phyloP scores from a whole-genome alignment of 108 stramenopile species.

The Cyclostephanos tholiformis region DNA sequence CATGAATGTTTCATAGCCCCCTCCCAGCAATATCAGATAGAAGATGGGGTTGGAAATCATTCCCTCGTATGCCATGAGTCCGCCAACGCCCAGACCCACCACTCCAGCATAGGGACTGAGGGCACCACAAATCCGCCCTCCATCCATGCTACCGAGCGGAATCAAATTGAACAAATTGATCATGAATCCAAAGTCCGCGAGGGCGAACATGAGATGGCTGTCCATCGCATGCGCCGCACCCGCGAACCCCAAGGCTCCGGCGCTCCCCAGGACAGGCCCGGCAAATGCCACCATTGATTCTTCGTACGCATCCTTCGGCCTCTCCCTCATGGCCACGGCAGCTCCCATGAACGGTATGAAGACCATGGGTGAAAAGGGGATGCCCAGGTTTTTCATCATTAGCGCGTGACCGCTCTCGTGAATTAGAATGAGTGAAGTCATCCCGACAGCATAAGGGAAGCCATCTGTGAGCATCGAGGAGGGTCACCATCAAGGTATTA shows the following conservation, averaged over 20 bases:
- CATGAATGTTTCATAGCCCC: constrained; percentile 83
- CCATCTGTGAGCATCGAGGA: constrained; percentile 40
- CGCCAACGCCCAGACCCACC: constrained; percentile 83
- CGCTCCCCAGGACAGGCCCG: constrained; percentile 83
- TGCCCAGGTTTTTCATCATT: constrained; percentile 74
- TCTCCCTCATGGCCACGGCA: constrained; percentile 80
- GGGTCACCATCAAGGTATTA: not conserved
- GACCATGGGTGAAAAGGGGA: constrained; percentile 91
- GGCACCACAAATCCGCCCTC: constrained; percentile 90
- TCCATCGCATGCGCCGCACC: constrained; percentile 72
- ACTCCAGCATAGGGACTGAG: constrained; percentile 76
- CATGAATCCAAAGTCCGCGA: constrained; percentile 96
- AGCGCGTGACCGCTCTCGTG: constrained; percentile 91
- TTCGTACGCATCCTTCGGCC: constrained; percentile 84
- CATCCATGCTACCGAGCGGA: constrained; percentile 91
- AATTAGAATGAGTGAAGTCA: constrained; percentile 87
- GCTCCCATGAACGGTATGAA: constrained; percentile 96
- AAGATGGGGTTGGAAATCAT: constrained; percentile 89
- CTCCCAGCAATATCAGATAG: constrained; percentile 82
- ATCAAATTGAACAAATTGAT: constrained; percentile 94
- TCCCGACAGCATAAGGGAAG: constrained; percentile 87
- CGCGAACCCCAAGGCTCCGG: constrained; percentile 77
- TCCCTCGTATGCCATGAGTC: constrained; percentile 66
- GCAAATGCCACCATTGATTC: constrained; percentile 92
- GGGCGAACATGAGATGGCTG: constrained; percentile 83